These are phyloP conservation scores for Stellera chamaejasme DNA, from an alignment of 345 rosid species.

Conservation along the genomic window DNA sequence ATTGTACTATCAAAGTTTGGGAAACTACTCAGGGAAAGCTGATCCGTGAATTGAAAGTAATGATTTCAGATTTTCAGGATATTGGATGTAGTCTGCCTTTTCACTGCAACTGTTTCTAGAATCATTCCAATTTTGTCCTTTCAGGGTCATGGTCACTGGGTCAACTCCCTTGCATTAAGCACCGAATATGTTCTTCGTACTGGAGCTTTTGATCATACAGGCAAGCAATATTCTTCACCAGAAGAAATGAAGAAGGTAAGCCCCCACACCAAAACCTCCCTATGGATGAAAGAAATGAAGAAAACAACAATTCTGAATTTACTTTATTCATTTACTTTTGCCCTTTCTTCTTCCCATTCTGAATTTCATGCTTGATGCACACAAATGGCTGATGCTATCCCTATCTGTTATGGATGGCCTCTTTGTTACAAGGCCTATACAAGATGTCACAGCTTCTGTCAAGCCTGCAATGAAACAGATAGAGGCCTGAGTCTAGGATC, in stretches of 20 bases:
- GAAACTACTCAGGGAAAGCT: constrained; percentile 95
- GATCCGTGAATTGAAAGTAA: constrained; percentile 92
- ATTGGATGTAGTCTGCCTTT: neutral
- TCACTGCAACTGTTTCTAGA: constrained; percentile 16
- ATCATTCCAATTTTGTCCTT: too few relatives aligned
- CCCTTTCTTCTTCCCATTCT: neutral
- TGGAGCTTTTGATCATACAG: constrained; percentile 93
- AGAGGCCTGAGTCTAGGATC: too few relatives aligned
- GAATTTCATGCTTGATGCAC: neutral
- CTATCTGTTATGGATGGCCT: neutral
- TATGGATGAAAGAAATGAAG: neutral
- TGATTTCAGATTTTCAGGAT: constrained; percentile 7
- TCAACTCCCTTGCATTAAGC: constrained; percentile 92
- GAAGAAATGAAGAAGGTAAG: constrained; percentile 87
- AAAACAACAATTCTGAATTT: too few relatives aligned
- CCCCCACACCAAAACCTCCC: neutral
- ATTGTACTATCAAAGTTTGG: constrained; percentile 95
- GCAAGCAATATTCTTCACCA: constrained; percentile 57
- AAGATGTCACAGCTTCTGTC: too few relatives aligned
- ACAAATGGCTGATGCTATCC: neutral
- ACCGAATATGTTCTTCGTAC: constrained; percentile 92
- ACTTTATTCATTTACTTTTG: neutral
- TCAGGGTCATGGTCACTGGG: constrained; percentile 97
- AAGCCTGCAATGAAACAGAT: too few relatives aligned
- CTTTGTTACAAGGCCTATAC: too few relatives aligned